Conservation (phyloP, 2,329 filamentous ascomycete species). For the Colletotrichum nymphaeae region DNA sequence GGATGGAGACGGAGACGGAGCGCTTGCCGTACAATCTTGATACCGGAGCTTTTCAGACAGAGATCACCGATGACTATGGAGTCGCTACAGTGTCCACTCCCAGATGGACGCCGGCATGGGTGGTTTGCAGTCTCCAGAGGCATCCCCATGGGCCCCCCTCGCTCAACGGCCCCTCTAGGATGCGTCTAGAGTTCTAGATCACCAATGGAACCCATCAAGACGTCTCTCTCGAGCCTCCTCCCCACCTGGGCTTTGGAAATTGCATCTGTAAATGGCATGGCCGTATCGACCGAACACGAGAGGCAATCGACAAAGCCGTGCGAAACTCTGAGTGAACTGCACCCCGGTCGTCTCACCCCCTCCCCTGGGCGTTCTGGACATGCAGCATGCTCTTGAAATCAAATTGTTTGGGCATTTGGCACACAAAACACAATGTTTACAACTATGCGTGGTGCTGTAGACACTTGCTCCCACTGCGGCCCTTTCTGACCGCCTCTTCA, state of each 20-base stretch:
- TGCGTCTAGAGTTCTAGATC: slow-evolving; percentile 33
- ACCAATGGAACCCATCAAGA: slow-evolving; percentile 13
- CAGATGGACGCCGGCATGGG: slow-evolving; percentile 23
- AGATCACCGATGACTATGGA: background rate
- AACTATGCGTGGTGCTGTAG: background rate
- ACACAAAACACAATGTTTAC: background rate
- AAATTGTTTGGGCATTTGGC: background rate
- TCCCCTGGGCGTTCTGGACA: background rate
- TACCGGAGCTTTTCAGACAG: slow-evolving; percentile 11
- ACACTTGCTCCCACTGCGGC: background rate
- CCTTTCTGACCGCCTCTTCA: slow-evolving; percentile 19
- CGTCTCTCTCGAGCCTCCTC: slow-evolving; percentile 10
- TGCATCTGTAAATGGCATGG: slow-evolving; percentile 34
- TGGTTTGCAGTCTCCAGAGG: background rate
- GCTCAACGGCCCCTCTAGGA: slow-evolving; percentile 4
- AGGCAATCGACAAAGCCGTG: slow-evolving; percentile 14
- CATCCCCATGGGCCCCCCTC: slow-evolving; percentile 5
- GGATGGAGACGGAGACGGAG: background rate
- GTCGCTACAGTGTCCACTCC: slow-evolving; percentile 12
- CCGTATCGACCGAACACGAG: slow-evolving; percentile 30
- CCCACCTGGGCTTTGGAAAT: slow-evolving; percentile 27
- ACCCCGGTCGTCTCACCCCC: slow-evolving; percentile 3
- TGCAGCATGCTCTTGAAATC: background rate
- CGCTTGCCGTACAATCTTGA: background rate
- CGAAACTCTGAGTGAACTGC: background rate